A percentile compares a stretch with the other conserved stretches of the same genome.
phyloP scores from a whole-genome alignment of 441 rosid species.

The Populus hybrid region DNA sequence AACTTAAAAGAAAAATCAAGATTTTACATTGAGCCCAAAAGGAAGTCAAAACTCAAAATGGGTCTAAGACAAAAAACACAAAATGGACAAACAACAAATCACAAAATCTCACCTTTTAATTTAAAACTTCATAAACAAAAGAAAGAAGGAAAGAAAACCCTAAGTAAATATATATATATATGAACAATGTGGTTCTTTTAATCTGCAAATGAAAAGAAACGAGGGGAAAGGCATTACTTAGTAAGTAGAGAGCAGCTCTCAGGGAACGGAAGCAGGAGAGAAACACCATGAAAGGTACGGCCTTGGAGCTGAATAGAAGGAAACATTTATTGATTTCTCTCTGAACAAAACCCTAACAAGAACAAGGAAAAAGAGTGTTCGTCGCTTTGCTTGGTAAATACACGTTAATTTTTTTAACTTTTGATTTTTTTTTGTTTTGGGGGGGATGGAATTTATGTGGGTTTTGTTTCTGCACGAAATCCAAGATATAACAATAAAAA shows the following conservation, averaged over 20 bases:
- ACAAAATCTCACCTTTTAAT: background rate
- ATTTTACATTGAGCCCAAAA: background rate
- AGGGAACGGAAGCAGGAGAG: conserved; percentile 15
- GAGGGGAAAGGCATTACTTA: conserved; percentile 22
- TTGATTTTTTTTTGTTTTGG: too few relatives aligned
- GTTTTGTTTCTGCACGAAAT: conserved; percentile 16
- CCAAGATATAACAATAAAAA: conserved; percentile 8
- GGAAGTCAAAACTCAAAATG: background rate
- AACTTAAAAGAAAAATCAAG: background rate
- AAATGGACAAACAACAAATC: background rate
- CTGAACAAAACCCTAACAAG: background rate
- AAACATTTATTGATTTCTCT: too few relatives aligned
- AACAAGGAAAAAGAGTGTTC: background rate
- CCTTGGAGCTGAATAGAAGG: conserved; percentile 4
- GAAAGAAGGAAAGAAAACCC: background rate
- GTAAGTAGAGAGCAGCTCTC: conserved; percentile 19
- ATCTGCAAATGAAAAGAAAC: background rate
- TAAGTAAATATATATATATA: background rate
- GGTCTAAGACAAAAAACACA: background rate
- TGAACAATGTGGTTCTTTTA: background rate
- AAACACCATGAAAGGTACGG: conserved; percentile 20
- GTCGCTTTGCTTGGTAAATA: background rate
- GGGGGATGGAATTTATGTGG: background rate
- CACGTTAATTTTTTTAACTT: too few relatives aligned
- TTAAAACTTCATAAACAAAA: background rate